Conservation (phyloP, 208 protist genomes). For the Leishmania gerbilli region DNA sequence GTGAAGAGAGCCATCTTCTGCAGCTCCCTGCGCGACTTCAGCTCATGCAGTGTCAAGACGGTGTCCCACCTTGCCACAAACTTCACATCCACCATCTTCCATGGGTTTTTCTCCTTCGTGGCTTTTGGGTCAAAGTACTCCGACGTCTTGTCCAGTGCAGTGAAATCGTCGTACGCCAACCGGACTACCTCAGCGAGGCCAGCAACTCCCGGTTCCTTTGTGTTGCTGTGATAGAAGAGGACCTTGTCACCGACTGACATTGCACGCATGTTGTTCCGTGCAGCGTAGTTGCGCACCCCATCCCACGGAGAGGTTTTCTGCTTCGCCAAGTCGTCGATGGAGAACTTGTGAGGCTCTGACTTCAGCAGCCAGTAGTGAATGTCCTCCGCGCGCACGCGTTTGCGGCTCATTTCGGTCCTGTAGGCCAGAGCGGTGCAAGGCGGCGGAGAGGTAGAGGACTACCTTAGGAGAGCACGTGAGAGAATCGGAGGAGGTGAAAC, state of each 20-base stretch:
- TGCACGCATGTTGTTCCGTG: slow-evolving; percentile 83
- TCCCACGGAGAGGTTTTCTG: slow-evolving; percentile 72
- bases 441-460: not conserved
- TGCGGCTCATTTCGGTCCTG: slow-evolving; percentile 31
- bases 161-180: slow-evolving; percentile 73
- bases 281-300: slow-evolving; percentile 86
- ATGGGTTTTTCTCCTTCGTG: slow-evolving; percentile 69
- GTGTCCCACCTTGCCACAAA: slow-evolving; percentile 74
- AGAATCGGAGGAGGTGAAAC: not conserved
- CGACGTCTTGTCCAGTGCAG: slow-evolving; percentile 69
- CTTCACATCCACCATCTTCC: slow-evolving; percentile 85
- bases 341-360: slow-evolving; percentile 84
- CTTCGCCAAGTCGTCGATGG: slow-evolving; percentile 69
- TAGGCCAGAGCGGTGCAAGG: not conserved
- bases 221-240: slow-evolving; percentile 90
- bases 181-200: slow-evolving; percentile 67
- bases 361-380: slow-evolving; percentile 86
- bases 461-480: not conserved
- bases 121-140: slow-evolving; percentile 78
- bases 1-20: slow-evolving; percentile 73
- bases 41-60: slow-evolving; percentile 48
- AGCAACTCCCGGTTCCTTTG: slow-evolving; percentile 72
- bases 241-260: slow-evolving; percentile 79
- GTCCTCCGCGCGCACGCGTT: slow-evolving; percentile 44
- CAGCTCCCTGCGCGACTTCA: slow-evolving; percentile 60